Percentiles rank a stretch among this genome's conserved stretches.
Evolutionary conservation across 345 rosid species (phyloP).

Genomic region (Eucalyptus marginata): DNA sequence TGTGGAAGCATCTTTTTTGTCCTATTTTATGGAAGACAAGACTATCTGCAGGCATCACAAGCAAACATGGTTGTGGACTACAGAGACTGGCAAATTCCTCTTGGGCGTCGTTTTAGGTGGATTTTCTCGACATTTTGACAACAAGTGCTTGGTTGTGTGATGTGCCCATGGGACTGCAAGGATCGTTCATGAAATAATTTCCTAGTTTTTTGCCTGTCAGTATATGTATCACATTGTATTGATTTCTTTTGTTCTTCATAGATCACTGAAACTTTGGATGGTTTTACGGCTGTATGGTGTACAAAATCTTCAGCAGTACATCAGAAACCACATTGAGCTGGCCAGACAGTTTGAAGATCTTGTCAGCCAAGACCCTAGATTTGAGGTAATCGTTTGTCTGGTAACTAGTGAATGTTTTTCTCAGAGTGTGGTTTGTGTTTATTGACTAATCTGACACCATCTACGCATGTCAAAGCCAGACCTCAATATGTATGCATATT

Average conservation of each 20-base stretch:
- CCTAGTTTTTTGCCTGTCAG: neutral
- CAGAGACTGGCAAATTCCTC: slow-evolving; percentile 98
- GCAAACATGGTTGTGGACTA: slow-evolving; percentile 84
- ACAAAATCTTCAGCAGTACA: slow-evolving; percentile 50
- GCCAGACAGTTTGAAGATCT: slow-evolving; percentile 58
- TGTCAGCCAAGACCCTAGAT: slow-evolving; percentile 48
- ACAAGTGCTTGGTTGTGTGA: neutral
- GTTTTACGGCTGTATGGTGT: slow-evolving; percentile 74
- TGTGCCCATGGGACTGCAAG: neutral
- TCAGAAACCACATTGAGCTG: slow-evolving; percentile 73
- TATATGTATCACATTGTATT: neutral
- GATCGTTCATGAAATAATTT: neutral
- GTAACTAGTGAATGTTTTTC: neutral
- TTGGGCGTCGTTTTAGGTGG: slow-evolving; percentile 90
- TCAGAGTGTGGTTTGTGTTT: neutral
- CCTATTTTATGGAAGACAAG: neutral
- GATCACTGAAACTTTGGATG: slow-evolving; percentile 93
- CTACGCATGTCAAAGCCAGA: neutral
- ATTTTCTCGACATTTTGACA: neutral
- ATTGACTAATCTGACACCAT: neutral
- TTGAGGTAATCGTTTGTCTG: slow-evolving; percentile 56
- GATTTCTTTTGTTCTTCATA: slow-evolving; percentile 21
- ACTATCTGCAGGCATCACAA: slow-evolving; percentile 54
- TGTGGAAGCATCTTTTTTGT: neutral
- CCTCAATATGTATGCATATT: neutral